These are phyloP conservation scores for Xylaria acuta DNA, from an alignment of 495 filamentous ascomycete species.

Conservation along the genomic window DNA sequence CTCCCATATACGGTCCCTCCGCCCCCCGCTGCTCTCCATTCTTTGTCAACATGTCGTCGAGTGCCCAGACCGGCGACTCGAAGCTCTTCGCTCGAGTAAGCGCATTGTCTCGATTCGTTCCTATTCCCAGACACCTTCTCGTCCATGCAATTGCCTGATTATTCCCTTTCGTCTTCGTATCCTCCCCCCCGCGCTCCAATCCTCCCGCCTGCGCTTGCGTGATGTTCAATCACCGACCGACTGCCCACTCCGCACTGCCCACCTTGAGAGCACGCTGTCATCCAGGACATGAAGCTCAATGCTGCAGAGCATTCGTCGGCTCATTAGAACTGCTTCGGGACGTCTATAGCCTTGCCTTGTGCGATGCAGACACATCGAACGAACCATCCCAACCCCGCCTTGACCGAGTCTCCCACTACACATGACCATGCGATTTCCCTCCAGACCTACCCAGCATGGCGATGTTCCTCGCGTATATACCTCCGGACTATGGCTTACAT, in stretches of 20 bases:
- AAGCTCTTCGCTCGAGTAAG: slow-evolving; percentile 99
- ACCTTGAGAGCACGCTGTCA: neutral
- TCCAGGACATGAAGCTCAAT: neutral
- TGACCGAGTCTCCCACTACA: slow-evolving; percentile 23
- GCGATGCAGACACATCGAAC: neutral
- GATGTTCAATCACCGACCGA: slow-evolving; percentile 4
- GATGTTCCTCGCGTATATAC: slow-evolving; percentile 58
- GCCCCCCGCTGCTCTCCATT: slow-evolving; percentile 6
- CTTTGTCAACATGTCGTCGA: slow-evolving; percentile 50
- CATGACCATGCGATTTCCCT: slow-evolving; percentile 39
- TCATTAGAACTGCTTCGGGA: neutral
- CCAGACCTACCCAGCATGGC: slow-evolving; percentile 40
- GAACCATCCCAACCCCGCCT: neutral
- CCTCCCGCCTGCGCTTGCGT: neutral
- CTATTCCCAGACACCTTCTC: slow-evolving; percentile 5
- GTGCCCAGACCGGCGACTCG: slow-evolving; percentile 83
- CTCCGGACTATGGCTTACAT: slow-evolving; percentile 50
- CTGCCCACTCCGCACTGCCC: neutral
- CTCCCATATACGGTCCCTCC: slow-evolving; percentile 18
- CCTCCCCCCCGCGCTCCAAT: neutral
- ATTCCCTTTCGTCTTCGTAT: neutral
- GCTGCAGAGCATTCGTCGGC: slow-evolving; percentile 4
- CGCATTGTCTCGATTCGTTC: slow-evolving; percentile 37
- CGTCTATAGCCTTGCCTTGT: neutral
- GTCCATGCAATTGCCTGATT: neutral